Evolutionary conservation across 768 basidiomycete genomes (phyloP), one percentile per base, ranked within the genome.

Genomic region (Leccinum pellstonianum): DNA sequence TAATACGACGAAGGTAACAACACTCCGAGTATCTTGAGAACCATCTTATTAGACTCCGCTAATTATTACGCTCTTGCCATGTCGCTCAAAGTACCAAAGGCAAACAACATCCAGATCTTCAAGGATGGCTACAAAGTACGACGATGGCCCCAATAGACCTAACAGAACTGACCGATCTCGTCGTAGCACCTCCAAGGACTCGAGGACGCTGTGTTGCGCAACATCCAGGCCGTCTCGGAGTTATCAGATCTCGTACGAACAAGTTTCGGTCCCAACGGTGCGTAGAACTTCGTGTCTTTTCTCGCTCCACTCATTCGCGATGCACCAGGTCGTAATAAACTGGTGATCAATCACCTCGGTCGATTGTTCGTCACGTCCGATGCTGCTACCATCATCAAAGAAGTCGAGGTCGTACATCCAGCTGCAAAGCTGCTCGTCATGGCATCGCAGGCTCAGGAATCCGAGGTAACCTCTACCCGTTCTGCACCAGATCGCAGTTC

Each of bases 381-480:
- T 84, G 96, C 97, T 10, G 97, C 97, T 12, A 98, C 96, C 59
- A 98, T 99, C 76, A 94, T 99, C 69, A 84, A 90, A 64, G 97
- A 99, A 78, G 87, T 98, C 70, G 97, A 99, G 72, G 94, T 99
- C 58, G 94, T 98, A 15, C 97, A 99, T 75, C 97, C 97, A 1
- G 97, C 96, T 5, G 97, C 95, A 33, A 99, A 98, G 73, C 80
- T 99, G n/a, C 78, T 98, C n/a, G 96, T 98, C 14, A 97, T 98
- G 94, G 93, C 95, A 27, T 93, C 91, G 27, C 95, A 98, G 70
- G 92, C 96, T 12, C 97, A 98, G 73, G 97, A 98, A 73, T 74
- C 87, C 0, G 96, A 98, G 84, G 95, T 93, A 49, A 12, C 3
- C 59, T 62, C 84, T 75, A 19, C 25, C 1, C 43, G 12, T 35